Evolutionary conservation across 768 basidiomycete species (phyloP), one percentile per base, ranked within the genome.

Genomic region (Mycena sanguinolenta): DNA sequence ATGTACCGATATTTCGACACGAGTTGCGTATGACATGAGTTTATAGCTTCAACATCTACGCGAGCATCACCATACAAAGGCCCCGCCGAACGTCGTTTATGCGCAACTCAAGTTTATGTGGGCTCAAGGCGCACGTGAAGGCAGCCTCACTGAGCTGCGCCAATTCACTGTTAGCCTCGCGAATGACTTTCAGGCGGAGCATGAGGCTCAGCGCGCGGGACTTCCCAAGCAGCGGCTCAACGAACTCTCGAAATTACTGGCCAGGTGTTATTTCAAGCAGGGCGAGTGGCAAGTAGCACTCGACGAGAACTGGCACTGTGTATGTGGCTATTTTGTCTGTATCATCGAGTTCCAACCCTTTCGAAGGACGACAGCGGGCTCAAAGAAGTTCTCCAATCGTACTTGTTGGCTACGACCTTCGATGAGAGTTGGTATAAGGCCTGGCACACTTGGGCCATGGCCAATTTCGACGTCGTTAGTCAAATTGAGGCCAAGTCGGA

Each of bases 391-490:
- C 83, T 99, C 2, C 88, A 91, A 70, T 91, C 95, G 8, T 98
- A 98, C 80, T 85, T 87, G 59, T 85, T 92, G 30, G 95, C 98
- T 0, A 99, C 98, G 2, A 91, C 91, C 73, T 95, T 93, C 72
- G 97, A 99, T 78, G 89, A 92, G 3, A 85, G 87, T 16, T 99
- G 98, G 98, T 98, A 98, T 81, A 98, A 99, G 78, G 98, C 98
- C 16, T 99, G 97, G 97, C 98, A 99, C 77, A 96, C 96, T 0
- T 99, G 97, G 96, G 97, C 98, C 6, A 85, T 99, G 67, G 93
- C 96, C 7, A 98, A 99, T 80, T 97, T 98, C 73, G 95, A 98
- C 65, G 95, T 98, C 68, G 91, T 99, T 69, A 86, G 89, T 34
- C 90, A 93, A 75, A 84, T 97, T 75, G 96, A 97, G 78, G 87